phyloP scores from a whole-genome alignment of 73 alveolate species.

The Diophrys sp. region DNA sequence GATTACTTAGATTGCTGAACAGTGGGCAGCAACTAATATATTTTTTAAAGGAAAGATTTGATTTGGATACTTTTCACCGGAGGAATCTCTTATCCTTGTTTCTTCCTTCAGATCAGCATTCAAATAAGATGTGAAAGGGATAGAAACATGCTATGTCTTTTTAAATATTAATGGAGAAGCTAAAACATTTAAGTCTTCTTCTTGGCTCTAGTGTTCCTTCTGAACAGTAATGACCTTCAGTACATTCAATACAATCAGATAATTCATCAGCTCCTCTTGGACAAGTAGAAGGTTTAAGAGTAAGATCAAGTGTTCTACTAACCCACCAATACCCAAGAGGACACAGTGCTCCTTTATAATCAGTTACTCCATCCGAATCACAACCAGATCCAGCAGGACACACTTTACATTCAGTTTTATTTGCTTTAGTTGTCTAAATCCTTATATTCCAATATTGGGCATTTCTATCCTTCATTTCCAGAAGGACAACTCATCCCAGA shows the following conservation, averaged over 20 bases:
- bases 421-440: background rate
- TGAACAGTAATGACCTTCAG: slow-evolving; percentile 65
- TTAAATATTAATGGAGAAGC: too few relatives aligned
- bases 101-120: too few relatives aligned
- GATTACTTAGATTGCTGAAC: too few relatives aligned
- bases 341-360: slow-evolving; percentile 31
- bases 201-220: slow-evolving; percentile 41
- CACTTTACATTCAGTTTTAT: slow-evolving; percentile 10
- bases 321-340: slow-evolving; percentile 57
- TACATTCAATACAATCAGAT: slow-evolving; percentile 50
- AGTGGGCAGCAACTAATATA: too few relatives aligned
- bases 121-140: too few relatives aligned
- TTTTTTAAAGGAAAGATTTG: too few relatives aligned
- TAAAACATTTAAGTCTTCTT: too few relatives aligned
- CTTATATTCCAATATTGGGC: slow-evolving; percentile 21
- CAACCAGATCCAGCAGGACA: slow-evolving; percentile 57
- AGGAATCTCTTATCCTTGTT: too few relatives aligned
- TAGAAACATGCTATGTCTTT: too few relatives aligned
- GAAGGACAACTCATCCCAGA: slow-evolving; percentile 37
- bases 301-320: slow-evolving; percentile 14
- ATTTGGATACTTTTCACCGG: too few relatives aligned
- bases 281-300: slow-evolving; percentile 30
- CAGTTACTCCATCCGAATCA: slow-evolving; percentile 18
- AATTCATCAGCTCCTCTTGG: slow-evolving; percentile 43
- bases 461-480: slow-evolving; percentile 10